These are phyloP conservation scores for Lachnellula arida DNA, from an alignment of 2,329 filamentous ascomycete species.

Conservation along the genomic window DNA sequence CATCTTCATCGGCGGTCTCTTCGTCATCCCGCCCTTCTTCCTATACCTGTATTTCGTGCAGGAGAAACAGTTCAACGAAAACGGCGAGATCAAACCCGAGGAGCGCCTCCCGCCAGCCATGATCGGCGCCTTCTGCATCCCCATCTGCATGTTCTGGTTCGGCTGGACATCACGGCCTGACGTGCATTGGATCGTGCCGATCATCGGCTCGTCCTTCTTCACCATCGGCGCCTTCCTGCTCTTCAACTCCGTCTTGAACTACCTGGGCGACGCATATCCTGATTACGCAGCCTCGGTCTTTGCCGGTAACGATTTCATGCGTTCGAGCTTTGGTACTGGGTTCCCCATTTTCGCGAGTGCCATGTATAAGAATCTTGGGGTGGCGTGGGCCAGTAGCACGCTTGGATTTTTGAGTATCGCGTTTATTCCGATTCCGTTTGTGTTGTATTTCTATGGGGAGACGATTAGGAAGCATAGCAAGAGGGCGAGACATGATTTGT, in stretches of 20 bases:
- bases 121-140: slow-evolving; percentile 46
- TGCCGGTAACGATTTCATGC: slow-evolving; percentile 36
- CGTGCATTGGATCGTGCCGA: slow-evolving; percentile 53
- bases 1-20: slow-evolving; percentile 46
- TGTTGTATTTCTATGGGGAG: slow-evolving; percentile 24
- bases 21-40: slow-evolving; percentile 42
- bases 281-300: slow-evolving; percentile 36
- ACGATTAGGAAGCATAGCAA: slow-evolving; percentile 20
- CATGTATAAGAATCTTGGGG: slow-evolving; percentile 33
- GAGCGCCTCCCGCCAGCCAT: slow-evolving; percentile 50
- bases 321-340: slow-evolving; percentile 33
- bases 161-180: slow-evolving; percentile 48
- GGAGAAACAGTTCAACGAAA: slow-evolving; percentile 43
- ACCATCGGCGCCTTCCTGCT: slow-evolving; percentile 40
- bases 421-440: slow-evolving; percentile 26
- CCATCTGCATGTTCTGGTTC: slow-evolving; percentile 52
- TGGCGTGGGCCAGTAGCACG: slow-evolving; percentile 31
- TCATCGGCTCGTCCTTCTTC: slow-evolving; percentile 44
- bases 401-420: slow-evolving; percentile 32
- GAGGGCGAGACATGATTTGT: slow-evolving; percentile 23
- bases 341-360: slow-evolving; percentile 33
- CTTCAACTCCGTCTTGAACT: slow-evolving; percentile 43
- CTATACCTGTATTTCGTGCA: slow-evolving; percentile 46
- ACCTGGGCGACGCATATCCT: slow-evolving; percentile 36
- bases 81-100: slow-evolving; percentile 48